phyloP scores from a whole-genome alignment of 495 filamentous ascomycete genomes.

The Aspergillus biplanus region DNA sequence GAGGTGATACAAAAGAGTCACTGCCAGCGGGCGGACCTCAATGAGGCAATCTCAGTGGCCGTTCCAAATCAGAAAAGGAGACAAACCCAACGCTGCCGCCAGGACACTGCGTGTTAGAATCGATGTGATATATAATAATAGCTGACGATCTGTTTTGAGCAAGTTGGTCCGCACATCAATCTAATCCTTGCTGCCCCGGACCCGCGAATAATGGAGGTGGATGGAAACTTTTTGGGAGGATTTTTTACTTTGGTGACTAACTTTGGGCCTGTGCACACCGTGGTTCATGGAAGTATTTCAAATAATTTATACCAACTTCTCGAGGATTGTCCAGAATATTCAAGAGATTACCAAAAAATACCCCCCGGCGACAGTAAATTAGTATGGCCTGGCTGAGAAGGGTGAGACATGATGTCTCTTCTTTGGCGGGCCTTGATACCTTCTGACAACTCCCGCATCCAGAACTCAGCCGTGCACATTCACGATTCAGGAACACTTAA shows the following conservation, averaged over 20 bases:
- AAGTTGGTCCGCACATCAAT: neutral
- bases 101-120: neutral
- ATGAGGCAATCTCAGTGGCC: neutral
- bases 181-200: neutral
- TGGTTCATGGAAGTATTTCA: too few species aligned
- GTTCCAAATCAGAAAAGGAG: conserved; percentile 24
- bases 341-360: too few species aligned
- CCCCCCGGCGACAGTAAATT: too few species aligned
- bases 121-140: neutral
- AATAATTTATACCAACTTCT: too few species aligned
- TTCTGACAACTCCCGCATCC: too few species aligned
- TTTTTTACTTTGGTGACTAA: neutral
- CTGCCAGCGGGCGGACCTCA: neutral
- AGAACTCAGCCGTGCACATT: too few species aligned
- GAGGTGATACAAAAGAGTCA: conserved; percentile 5
- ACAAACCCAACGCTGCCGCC: neutral
- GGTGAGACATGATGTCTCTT: too few species aligned
- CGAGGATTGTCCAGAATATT: too few species aligned
- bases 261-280: neutral
- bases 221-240: neutral
- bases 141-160: neutral
- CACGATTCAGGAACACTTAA: too few species aligned
- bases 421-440: too few species aligned
- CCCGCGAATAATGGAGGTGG: neutral
- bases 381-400: too few species aligned